These are phyloP conservation scores for Suhomyces yuchorum DNA, from an alignment of 1,139 yeast species.

Conservation along the genomic window DNA sequence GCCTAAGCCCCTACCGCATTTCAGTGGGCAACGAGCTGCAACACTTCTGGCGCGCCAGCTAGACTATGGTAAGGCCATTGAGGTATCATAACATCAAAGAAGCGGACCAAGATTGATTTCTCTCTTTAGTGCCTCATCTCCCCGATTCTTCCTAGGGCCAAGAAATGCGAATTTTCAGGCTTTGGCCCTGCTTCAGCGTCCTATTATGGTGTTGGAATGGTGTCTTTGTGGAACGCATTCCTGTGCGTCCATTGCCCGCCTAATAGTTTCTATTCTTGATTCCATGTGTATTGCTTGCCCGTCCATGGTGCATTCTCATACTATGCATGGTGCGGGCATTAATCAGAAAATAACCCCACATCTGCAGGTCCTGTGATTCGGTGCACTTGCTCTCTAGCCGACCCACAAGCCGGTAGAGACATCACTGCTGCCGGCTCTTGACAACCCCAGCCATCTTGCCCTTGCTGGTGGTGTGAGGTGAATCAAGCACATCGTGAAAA, in stretches of 20 bases:
- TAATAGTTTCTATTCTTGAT: neutral
- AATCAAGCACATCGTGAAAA: neutral
- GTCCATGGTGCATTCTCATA: neutral
- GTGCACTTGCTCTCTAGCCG: neutral
- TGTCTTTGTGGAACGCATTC: too few relatives aligned
- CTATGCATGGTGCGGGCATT: neutral
- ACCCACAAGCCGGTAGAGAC: neutral
- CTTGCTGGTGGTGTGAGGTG: neutral
- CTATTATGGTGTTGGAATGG: too few relatives aligned
- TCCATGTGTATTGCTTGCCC: neutral
- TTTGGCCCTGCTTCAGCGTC: too few relatives aligned
- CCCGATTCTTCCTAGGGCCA: too few relatives aligned
- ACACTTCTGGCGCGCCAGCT: too few relatives aligned
- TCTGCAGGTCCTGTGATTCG: neutral
- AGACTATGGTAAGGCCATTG: too few relatives aligned
- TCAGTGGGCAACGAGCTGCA: neutral
- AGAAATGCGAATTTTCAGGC: too few relatives aligned
- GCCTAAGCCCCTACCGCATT: neutral
- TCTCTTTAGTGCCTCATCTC: too few relatives aligned
- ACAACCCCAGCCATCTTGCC: neutral
- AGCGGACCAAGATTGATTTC: too few relatives aligned
- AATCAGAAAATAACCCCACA: neutral
- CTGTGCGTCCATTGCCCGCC: neutral
- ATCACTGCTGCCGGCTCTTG: neutral
- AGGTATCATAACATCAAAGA: too few relatives aligned